These are phyloP conservation scores for Eucalyptus tenuipes DNA, from an alignment of 345 rosid genomes.

Conservation along the genomic window DNA sequence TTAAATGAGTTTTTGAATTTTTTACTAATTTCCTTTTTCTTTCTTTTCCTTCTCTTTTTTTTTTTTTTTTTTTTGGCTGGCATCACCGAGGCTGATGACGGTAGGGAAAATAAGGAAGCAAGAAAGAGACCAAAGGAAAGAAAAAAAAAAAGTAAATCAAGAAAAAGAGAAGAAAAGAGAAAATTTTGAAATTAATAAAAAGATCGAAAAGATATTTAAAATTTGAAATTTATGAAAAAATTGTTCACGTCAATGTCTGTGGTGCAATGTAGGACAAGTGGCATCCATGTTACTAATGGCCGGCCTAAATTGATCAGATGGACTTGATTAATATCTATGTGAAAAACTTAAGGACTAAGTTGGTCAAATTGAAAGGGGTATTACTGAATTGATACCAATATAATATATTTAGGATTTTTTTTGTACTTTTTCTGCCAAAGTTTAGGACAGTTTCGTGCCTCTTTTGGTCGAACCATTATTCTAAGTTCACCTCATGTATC, in stretches of 20 bases:
- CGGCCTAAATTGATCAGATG: accelerated
- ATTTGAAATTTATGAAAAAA: no score
- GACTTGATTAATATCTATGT: no score
- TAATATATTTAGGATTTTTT: no score
- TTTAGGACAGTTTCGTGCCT: neutral
- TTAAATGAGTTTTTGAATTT: no score
- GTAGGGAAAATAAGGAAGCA: neutral
- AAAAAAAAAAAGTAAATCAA: no score
- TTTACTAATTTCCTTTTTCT: neutral
- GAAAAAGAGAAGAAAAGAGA: no score
- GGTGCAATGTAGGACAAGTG: neutral
- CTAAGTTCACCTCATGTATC: neutral
- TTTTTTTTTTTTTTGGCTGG: no score
- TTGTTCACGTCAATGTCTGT: neutral
- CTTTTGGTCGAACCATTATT: neutral
- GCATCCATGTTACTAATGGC: no score
- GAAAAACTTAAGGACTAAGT: no score
- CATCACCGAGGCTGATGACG: neutral
- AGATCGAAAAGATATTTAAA: no score
- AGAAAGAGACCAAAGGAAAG: no score
- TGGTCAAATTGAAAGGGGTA: accelerated
- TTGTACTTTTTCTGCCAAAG: neutral
- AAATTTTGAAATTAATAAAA: no score
- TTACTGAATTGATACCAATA: accelerated
- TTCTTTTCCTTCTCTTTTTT: neutral